Conservation (phyloP, 805 yeast species). For the Lipomyces japonicus region DNA sequence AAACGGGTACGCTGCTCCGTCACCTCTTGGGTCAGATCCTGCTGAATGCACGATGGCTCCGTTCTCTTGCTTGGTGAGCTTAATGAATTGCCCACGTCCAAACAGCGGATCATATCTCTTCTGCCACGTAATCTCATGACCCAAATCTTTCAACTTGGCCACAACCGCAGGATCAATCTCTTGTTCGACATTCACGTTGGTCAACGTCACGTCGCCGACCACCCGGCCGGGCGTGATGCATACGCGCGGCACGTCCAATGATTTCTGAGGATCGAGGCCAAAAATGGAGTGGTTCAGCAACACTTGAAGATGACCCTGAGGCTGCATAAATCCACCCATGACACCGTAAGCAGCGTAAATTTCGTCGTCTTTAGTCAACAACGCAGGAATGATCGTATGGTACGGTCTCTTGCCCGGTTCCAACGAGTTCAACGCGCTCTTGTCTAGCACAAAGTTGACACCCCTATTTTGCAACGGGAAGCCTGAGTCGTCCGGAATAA, state of each 20-base stretch:
- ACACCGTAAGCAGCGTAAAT: constrained; percentile 73
- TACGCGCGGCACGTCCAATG: constrained; percentile 71
- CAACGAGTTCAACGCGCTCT: constrained; percentile 54
- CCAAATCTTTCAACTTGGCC: constrained; percentile 47
- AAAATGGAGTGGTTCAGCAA: constrained; percentile 61
- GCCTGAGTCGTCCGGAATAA: constrained; percentile 57
- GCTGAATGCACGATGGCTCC: constrained; percentile 54
- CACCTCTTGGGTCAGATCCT: constrained; percentile 82
- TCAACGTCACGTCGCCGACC: constrained; percentile 49
- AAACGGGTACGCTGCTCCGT: constrained; percentile 57
- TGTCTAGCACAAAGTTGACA: constrained; percentile 62
- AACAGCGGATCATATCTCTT: constrained; percentile 30
- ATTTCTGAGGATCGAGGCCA: constrained; percentile 65
- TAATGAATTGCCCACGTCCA: constrained; percentile 66
- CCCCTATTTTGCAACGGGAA: constrained; percentile 75
- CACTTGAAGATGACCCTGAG: constrained; percentile 80
- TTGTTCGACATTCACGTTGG: constrained; percentile 61
- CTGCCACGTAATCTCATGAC: constrained; percentile 52
- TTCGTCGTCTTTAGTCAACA: constrained; percentile 56
- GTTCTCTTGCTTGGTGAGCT: constrained; percentile 36
- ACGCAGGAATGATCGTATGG: constrained; percentile 80
- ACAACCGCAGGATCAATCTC: constrained; percentile 52
- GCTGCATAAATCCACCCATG: constrained; percentile 87
- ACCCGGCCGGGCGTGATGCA: constrained; percentile 66
- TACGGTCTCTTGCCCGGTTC: constrained; percentile 72